phyloP scores from a whole-genome alignment of 2,329 filamentous ascomycete species.

The Xylariaceae sp. region DNA sequence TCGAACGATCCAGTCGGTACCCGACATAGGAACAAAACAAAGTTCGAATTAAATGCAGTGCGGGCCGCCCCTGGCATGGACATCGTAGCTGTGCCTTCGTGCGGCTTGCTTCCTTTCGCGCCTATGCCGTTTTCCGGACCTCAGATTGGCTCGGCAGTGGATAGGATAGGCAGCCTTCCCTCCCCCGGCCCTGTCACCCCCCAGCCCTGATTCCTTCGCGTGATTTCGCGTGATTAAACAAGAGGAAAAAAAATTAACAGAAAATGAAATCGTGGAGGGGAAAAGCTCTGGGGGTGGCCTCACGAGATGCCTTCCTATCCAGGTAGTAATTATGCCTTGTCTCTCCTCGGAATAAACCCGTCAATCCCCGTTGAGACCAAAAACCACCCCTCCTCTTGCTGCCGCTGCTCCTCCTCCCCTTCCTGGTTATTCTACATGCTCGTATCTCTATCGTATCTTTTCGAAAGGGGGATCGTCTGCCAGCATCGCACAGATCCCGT shows the following conservation, averaged over 20 bases:
- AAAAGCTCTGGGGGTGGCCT: no score
- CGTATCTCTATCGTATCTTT: slow-evolving; percentile 8
- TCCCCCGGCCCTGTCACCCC: not conserved
- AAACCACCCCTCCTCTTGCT: no score
- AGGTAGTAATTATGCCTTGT: slow-evolving; percentile 10
- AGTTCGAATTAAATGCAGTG: slow-evolving; percentile 13
- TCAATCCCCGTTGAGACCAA: no score
- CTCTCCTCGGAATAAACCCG: slow-evolving; percentile 11
- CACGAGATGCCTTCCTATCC: slow-evolving; percentile 9
- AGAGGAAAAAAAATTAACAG: not conserved
- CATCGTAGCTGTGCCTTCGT: no score
- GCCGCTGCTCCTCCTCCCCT: not conserved
- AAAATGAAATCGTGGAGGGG: not conserved
- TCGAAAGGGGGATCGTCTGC: slow-evolving; percentile 8
- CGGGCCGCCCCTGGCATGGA: slow-evolving; percentile 11
- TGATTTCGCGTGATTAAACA: not conserved
- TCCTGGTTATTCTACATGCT: not conserved
- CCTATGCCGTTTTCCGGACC: slow-evolving; percentile 3
- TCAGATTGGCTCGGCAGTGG: slow-evolving; percentile 9
- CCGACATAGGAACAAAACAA: no score
- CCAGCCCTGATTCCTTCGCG: no score
- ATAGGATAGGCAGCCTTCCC: not conserved
- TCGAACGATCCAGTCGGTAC: no score
- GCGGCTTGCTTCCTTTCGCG: slow-evolving; percentile 5
- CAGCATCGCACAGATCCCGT: not conserved